Base-by-base conservation (phyloP, 1,284 basidiomycete species). In the Nidula niveotomentosa region DNA sequence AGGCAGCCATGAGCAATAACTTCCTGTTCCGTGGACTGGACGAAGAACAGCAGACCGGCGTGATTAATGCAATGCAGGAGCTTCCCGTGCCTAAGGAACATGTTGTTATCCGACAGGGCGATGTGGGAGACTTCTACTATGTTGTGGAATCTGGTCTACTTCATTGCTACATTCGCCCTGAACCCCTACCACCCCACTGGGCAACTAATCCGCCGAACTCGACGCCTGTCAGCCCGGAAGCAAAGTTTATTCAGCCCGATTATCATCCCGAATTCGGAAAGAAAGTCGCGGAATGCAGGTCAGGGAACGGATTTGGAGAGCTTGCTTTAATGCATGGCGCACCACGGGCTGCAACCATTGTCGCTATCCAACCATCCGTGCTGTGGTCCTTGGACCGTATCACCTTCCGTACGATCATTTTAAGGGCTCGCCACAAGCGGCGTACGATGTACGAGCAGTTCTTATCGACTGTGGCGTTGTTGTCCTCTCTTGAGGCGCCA, bases 81-180 rank as follows among this genome's bases (percentile, higher is more conserved):
- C 83, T 88, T 55, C 80, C 76, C 12, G 86, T 94, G 10, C 74
- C 74, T 15, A 76, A 85, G 53, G 87, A 90, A 58, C 88, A 94
- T 57, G 87, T 93, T 34, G 90, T 99, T 57, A 98, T 99, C 64
- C 86, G 93, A 58, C 96, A 99, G 73, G 96, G 97, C 48, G 96
- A 96, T 60, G 92, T 94, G 39, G 96, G 96, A 51, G 96, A 98
- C 67, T 97, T 90, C 75, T 99, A 98, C 72, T 99, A 99, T 73
- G 91, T 98, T 54, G 94, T 98, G 60, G 97, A 99, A 73, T 83
- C 83, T 44, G 96, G 96, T 1, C 76, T 88, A 51, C 80, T 99
- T 56, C 85, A 97, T 65, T 93, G 95, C 65, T 98, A 87, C 74
- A 92, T 96, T 62, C 86, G 81, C 53, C 77, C 82, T 3, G 85